Base-by-base conservation (phyloP, 805 yeast species). In the Clavispora asparagi region DNA sequence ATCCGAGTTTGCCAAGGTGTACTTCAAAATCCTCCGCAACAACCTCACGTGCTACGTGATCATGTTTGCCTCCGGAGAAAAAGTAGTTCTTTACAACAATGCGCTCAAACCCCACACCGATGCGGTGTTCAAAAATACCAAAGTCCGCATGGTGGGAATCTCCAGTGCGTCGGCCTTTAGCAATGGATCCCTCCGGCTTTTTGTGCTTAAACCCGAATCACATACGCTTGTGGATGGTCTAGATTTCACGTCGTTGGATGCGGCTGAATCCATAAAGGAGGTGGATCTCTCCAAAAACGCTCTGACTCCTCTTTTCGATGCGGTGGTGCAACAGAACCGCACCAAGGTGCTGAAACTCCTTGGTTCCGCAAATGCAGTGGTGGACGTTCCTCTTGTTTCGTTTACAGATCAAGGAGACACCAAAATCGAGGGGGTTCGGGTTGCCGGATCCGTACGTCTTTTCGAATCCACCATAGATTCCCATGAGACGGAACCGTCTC, bases 141-240 rank as follows among this genome's bases (percentile, higher is more conserved):
- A 64, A 44, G 48, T 66, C 27, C 58, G 71, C 14, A 49, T 64
- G 9, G 44, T 55, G 40, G 71, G 71, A 2, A 62, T 64, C 1
- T 58, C 70, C 16, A 68, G 68, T 0, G 62, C 63, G 4, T 54
- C 68, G 7, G 64, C 71, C 23, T 67, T 67, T 49, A 69, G 69
- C 11, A 63, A 59, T 40, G 65, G 66, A 1, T 48, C 61, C n/a
- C 53, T 64, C 32, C 54, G 59, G 33, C 42, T 62, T 31, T 58
- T 50, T 39, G 57, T 62, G 12, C 46, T 66, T 49, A 41, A 48
- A 6, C 43, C 49, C 7, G 44, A 48, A 6, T 48, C 60, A n/a
- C 50, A 54, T 1, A 39, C 55, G 12, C 55, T 66, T 8, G 54
- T 55, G 6, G 65, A 63, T 43, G 58, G 55, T 14, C 43, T 63